Evolutionary conservation across 75 land plant species (phyloP).

Genomic region (Sequoiadendron giganteum): DNA sequence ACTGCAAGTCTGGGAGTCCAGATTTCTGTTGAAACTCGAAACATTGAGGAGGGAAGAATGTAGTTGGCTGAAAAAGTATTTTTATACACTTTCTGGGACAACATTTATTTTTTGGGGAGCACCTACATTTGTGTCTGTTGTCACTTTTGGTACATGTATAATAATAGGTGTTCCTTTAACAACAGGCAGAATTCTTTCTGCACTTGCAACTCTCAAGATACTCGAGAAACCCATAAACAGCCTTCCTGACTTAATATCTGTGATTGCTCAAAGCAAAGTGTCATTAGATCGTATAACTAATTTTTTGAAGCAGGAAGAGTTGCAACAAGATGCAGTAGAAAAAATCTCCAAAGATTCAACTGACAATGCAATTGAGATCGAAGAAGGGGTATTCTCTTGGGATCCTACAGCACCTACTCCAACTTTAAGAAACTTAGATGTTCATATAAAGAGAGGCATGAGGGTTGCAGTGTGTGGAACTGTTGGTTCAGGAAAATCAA

Average conservation of each 20-base stretch:
- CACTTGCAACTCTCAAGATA: neutral
- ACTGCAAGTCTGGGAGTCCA: conserved; percentile 81
- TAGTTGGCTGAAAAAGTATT: neutral
- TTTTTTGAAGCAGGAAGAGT: conserved; percentile 67
- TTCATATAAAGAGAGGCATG: conserved; percentile 56
- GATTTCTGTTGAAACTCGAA: conserved; percentile 55
- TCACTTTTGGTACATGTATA: conserved; percentile 72
- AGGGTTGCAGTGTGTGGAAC: too few species aligned
- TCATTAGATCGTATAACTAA: conserved; percentile 50
- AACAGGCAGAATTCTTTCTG: conserved; percentile 30
- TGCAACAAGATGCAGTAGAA: conserved; percentile 55
- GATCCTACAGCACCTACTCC: conserved; percentile 28
- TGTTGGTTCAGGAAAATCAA: too few species aligned
- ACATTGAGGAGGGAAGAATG: conserved; percentile 46
- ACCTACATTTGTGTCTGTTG: conserved; percentile 19
- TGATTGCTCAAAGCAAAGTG: conserved; percentile 19
- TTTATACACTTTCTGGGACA: conserved; percentile 51
- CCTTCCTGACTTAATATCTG: conserved; percentile 66
- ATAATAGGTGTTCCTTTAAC: conserved; percentile 72
- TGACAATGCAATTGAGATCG: conserved; percentile 52
- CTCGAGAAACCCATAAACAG: conserved; percentile 71
- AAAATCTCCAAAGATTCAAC: conserved; percentile 20
- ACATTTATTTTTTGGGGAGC: conserved; percentile 80
- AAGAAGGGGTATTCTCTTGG: conserved; percentile 36
- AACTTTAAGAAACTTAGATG: conserved; percentile 49